Conservation (phyloP, 495 filamentous ascomycete genomes). For the Rhizodiscina lignyota region DNA sequence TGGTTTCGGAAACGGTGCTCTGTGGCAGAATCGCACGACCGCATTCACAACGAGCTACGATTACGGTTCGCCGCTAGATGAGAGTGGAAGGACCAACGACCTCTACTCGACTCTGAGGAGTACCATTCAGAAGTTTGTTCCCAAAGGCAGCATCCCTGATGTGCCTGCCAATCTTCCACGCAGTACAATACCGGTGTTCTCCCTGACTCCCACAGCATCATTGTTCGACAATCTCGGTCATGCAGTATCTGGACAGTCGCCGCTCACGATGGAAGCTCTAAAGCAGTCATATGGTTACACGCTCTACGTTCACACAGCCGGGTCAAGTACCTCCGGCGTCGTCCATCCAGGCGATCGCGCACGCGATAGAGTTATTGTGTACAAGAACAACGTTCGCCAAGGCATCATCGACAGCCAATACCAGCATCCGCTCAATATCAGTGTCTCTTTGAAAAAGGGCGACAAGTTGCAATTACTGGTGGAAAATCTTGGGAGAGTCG, state of each 20-base stretch:
- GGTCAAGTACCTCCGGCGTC: slow-evolving; percentile 11
- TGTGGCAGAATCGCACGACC: too few species aligned
- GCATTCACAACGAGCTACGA: too few species aligned
- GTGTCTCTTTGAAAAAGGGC: slow-evolving; percentile 17
- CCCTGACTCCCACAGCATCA: too few species aligned
- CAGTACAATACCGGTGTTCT: too few species aligned
- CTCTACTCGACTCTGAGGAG: too few species aligned
- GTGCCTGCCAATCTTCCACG: too few species aligned
- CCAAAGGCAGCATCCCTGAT: too few species aligned
- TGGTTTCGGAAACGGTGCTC: too few species aligned
- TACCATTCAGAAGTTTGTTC: too few species aligned
- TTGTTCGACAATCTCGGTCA: too few species aligned
- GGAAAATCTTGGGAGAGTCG: slow-evolving; percentile 30
- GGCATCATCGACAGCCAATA: slow-evolving; percentile 31
- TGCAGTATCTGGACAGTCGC: slow-evolving; percentile 1
- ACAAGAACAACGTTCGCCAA: slow-evolving; percentile 22
- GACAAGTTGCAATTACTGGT: slow-evolving; percentile 26
- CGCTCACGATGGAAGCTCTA: slow-evolving; percentile 28
- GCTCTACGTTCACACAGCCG: slow-evolving; percentile 24
- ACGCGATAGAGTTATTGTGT: slow-evolving; percentile 28
- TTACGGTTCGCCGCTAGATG: too few species aligned
- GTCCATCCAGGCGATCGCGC: slow-evolving; percentile 24
- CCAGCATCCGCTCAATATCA: slow-evolving; percentile 17
- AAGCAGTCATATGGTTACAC: slow-evolving; percentile 25
- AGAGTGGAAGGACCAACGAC: too few species aligned